A percentile compares a stretch with the other conserved stretches of the same genome.
Evolutionary conservation across 2,329 filamentous ascomycete species (phyloP).

Genomic region (Cryphonectria japonica): DNA sequence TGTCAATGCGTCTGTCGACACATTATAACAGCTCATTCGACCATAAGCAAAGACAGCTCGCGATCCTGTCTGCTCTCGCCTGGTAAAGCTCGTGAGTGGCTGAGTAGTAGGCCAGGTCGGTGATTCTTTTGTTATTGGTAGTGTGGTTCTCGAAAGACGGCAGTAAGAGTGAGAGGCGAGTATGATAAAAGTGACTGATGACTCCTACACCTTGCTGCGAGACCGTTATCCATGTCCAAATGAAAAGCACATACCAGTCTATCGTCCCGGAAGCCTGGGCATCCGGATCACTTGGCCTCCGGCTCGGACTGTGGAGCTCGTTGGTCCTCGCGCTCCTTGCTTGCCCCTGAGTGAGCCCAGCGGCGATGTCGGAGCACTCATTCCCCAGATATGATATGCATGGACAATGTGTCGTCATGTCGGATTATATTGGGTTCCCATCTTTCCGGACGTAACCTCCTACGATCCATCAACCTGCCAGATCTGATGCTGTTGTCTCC

Average conservation of each 20-base stretch:
- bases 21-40: slow-evolving; percentile 5
- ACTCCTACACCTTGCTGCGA: not conserved
- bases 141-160: not conserved
- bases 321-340: not conserved
- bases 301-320: not conserved
- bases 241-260: not conserved
- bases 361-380: not conserved
- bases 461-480: not conserved
- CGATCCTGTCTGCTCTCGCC: slow-evolving; percentile 15
- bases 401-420: not conserved
- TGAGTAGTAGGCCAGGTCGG: too few relatives aligned
- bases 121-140: not conserved
- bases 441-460: not conserved
- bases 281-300: not conserved
- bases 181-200: not conserved
- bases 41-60: slow-evolving; percentile 17
- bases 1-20: not conserved
- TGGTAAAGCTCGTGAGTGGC: too few relatives aligned
- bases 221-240: too few relatives aligned
- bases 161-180: too few relatives aligned
- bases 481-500: not conserved
- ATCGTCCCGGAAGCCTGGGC: not conserved
- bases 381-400: not conserved
- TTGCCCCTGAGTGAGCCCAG: not conserved
- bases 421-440: not conserved